Percentiles rank a stretch among this genome's conserved stretches.
Evolutionary conservation across 2,329 filamentous ascomycete genomes (phyloP).

Genomic region (Blastomyces percursus): DNA sequence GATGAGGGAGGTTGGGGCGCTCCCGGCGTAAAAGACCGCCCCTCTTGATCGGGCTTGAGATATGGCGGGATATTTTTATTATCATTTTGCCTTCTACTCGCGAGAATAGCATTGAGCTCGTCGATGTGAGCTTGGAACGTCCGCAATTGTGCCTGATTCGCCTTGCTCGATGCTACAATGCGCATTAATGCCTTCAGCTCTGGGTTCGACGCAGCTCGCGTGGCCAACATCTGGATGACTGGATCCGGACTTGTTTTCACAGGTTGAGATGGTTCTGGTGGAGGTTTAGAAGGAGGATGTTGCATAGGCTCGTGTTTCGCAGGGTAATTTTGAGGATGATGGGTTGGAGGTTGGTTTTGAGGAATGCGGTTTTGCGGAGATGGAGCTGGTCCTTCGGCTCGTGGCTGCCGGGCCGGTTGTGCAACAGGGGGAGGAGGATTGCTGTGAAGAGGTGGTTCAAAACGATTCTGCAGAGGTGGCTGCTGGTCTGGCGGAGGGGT

Average conservation of each 20-base stretch:
- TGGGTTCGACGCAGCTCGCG: slow-evolving; percentile 38
- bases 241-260: slow-evolving; percentile 39
- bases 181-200: slow-evolving; percentile 42
- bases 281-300: slow-evolving; percentile 13
- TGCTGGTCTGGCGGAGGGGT: background rate
- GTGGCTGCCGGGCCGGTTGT: background rate
- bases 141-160: slow-evolving; percentile 38
- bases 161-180: slow-evolving; percentile 40
- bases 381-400: slow-evolving; percentile 5
- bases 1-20: slow-evolving; percentile 2
- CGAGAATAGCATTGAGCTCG: slow-evolving; percentile 41
- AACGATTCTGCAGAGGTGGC: background rate
- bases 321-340: slow-evolving; percentile 7
- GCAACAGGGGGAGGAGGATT: background rate
- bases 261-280: slow-evolving; percentile 19
- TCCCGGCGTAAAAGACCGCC: slow-evolving; percentile 3
- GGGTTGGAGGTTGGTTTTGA: slow-evolving; percentile 6
- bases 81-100: slow-evolving; percentile 33
- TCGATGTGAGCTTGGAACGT: slow-evolving; percentile 43
- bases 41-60: slow-evolving; percentile 12
- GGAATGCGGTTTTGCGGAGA: background rate
- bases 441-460: slow-evolving; percentile 1
- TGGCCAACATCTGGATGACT: slow-evolving; percentile 44
- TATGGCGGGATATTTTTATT: slow-evolving; percentile 17
- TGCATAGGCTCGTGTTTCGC: slow-evolving; percentile 5